These are phyloP conservation scores for Zostera marina DNA, from an alignment of 116 monocot species.

Conservation along the genomic window DNA sequence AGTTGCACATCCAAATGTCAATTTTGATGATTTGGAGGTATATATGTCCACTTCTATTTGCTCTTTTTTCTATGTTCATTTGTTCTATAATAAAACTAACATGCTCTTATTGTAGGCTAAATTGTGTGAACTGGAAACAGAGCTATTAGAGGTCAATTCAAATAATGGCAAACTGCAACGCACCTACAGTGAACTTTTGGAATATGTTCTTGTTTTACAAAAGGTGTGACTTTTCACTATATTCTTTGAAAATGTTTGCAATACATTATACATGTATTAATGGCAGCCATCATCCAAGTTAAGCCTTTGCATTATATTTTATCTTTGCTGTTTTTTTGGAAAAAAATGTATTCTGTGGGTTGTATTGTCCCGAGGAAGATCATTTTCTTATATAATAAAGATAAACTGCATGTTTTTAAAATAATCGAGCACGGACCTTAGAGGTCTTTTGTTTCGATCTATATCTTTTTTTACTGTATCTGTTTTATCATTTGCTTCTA, in stretches of 20 bases:
- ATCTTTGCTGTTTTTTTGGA: neutral
- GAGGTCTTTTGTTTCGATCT: too few species aligned
- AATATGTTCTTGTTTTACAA: conserved; percentile 78
- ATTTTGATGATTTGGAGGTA: conserved; percentile 96
- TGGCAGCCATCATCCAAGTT: neutral
- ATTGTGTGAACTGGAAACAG: conserved; percentile 89
- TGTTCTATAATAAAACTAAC: neutral
- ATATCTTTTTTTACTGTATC: too few species aligned
- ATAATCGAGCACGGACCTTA: neutral
- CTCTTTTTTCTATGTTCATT: neutral
- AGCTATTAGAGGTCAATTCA: conserved; percentile 81
- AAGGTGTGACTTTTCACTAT: conserved; percentile 40
- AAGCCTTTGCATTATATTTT: neutral
- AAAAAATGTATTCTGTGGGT: neutral
- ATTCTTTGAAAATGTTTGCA: neutral
- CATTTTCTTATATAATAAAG: neutral
- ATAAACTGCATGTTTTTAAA: neutral
- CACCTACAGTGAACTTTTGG: conserved; percentile 83
- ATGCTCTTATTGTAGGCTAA: conserved; percentile 40
- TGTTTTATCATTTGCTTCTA: too few species aligned
- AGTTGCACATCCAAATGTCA: conserved; percentile 19
- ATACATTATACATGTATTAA: neutral
- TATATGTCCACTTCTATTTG: neutral
- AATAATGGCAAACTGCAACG: conserved; percentile 88
- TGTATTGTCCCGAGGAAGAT: neutral